phyloP scores from a whole-genome alignment of 2,329 filamentous ascomycete genomes.

The Venturia pyrina region DNA sequence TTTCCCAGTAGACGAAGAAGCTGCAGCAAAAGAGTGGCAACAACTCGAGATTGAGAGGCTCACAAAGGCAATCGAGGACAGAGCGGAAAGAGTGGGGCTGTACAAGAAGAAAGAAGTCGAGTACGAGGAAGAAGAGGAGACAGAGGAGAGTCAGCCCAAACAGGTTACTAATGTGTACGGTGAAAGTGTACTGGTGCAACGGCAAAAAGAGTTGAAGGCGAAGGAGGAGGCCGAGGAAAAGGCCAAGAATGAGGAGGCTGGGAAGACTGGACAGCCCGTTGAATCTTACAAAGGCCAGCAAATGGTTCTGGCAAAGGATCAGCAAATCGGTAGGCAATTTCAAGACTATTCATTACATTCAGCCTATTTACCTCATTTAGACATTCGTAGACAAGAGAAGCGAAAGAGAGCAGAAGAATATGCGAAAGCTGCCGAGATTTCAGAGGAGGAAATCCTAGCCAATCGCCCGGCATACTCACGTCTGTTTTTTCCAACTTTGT shows the following conservation, averaged over 20 bases:
- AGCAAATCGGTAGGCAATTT: constrained; percentile 3
- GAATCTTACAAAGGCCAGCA: background rate
- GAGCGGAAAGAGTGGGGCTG: constrained; percentile 21
- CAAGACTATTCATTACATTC: background rate
- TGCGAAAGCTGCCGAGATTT: background rate
- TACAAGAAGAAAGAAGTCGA: constrained; percentile 22
- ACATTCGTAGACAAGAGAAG: background rate
- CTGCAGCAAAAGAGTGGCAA: constrained; percentile 29
- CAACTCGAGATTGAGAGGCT: constrained; percentile 29
- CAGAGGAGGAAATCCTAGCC: background rate
- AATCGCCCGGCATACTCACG: constrained; percentile 18
- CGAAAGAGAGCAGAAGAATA: background rate
- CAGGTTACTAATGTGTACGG: constrained; percentile 18
- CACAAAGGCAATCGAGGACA: constrained; percentile 23
- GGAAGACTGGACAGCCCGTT: background rate
- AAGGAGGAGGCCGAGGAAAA: constrained; percentile 3
- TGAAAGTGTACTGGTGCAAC: constrained; percentile 8
- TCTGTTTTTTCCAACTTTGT: constrained; percentile 26
- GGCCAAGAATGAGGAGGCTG: background rate
- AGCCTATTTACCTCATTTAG: background rate
- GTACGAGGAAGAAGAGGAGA: constrained; percentile 18
- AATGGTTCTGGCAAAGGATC: background rate
- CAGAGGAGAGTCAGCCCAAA: constrained; percentile 9
- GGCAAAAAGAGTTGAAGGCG: constrained; percentile 5
- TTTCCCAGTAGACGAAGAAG: constrained; percentile 30